A percentile compares a stretch with the other conserved stretches of the same genome.
Evolutionary conservation across 202 grass and related monocot species (phyloP).

Genomic region (Carex sylvatica): DNA sequence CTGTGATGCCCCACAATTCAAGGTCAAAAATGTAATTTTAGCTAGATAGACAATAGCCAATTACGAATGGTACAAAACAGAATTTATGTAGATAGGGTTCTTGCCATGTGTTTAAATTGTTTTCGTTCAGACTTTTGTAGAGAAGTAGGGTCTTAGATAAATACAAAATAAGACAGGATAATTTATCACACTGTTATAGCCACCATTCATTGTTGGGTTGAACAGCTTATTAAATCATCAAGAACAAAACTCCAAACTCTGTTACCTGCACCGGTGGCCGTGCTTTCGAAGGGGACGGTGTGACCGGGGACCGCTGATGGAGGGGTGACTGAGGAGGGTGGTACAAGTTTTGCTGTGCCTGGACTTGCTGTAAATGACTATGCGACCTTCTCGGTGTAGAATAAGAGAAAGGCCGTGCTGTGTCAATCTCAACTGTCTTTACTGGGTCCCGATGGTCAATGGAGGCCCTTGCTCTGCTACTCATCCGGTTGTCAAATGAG

Average conservation of each 20-base stretch:
- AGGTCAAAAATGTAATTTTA: neutral
- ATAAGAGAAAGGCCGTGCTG: conserved; percentile 68
- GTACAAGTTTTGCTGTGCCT: conserved; percentile 15
- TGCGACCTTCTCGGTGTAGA: conserved; percentile 39
- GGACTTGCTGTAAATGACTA: conserved; percentile 27
- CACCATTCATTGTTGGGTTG: neutral
- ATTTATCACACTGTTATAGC: neutral
- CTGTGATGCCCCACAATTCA: conserved; percentile 8
- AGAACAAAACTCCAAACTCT: neutral
- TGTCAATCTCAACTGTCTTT: conserved; percentile 92
- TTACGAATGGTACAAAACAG: conserved; percentile 3
- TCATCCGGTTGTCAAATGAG: conserved; percentile 69
- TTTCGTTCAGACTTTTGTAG: neutral
- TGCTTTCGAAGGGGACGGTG: conserved; percentile 73
- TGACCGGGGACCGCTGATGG: conserved; percentile 42
- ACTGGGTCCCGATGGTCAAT: conserved; percentile 57
- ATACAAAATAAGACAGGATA: neutral
- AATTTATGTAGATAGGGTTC: neutral
- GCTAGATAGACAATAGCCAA: neutral
- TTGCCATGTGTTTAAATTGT: neutral
- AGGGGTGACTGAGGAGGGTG: conserved; percentile 43
- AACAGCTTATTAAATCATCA: neutral
- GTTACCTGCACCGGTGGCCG: conserved; percentile 47
- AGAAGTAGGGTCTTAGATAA: neutral
- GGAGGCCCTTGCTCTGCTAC: conserved; percentile 52